A percentile compares a stretch with the other conserved stretches of the same genome.
Evolutionary conservation across 495 filamentous ascomycete genomes (phyloP).

Genomic region (Aspergillus diversus): DNA sequence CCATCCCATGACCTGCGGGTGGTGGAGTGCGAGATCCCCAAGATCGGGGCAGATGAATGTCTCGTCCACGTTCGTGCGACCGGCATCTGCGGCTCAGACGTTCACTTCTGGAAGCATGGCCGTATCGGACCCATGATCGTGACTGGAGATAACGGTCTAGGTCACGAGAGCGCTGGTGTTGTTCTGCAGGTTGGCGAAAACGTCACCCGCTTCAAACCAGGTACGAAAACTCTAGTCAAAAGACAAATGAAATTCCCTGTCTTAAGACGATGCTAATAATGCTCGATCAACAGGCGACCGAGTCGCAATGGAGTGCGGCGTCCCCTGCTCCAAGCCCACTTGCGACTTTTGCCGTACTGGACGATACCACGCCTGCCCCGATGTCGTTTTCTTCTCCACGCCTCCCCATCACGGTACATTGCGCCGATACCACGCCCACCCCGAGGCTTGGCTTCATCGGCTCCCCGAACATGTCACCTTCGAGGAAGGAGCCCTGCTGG

Average conservation of each 20-base stretch:
- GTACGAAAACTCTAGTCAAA: slow-evolving; percentile 14
- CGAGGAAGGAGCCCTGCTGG: slow-evolving; percentile 66
- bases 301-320: slow-evolving; percentile 71
- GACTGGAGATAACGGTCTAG: slow-evolving; percentile 63
- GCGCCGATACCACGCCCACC: slow-evolving; percentile 59
- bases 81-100: slow-evolving; percentile 58
- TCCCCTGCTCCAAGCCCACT: slow-evolving; percentile 56
- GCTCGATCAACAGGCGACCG: slow-evolving; percentile 53
- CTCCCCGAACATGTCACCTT: slow-evolving; percentile 61
- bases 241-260: background rate
- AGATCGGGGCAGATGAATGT: slow-evolving; percentile 34
- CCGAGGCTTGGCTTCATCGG: slow-evolving; percentile 53
- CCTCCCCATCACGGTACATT: slow-evolving; percentile 56
- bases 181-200: slow-evolving; percentile 59
- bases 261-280: slow-evolving; percentile 14
- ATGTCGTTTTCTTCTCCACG: slow-evolving; percentile 63
- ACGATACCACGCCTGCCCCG: slow-evolving; percentile 72
- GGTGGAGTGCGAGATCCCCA: slow-evolving; percentile 24
- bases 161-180: slow-evolving; percentile 70
- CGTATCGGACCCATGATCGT: slow-evolving; percentile 70
- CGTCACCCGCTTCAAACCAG: slow-evolving; percentile 29
- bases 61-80: slow-evolving; percentile 48
- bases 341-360: slow-evolving; percentile 63
- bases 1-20: slow-evolving; percentile 25
- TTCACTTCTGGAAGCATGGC: slow-evolving; percentile 74